Evolutionary conservation across 2,329 filamentous ascomycete species (phyloP).

Genomic region (Pseudocercospora fijiensis): DNA sequence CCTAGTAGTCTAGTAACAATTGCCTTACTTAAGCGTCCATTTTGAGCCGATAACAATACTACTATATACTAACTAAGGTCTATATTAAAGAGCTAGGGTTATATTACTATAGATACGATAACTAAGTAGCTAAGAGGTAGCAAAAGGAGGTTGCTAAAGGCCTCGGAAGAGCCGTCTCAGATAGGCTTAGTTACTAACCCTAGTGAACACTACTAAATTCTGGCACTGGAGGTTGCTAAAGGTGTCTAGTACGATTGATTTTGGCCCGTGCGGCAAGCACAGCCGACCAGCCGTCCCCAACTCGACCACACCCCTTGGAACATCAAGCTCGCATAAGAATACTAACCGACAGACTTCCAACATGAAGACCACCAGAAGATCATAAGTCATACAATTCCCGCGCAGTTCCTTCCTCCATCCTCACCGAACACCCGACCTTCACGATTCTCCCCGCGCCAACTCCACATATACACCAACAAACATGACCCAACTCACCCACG

Average conservation of each 20-base stretch:
- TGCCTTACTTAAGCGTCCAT: no score
- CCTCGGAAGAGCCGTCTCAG: no score
- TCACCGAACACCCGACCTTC: background rate
- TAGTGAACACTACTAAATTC: no score
- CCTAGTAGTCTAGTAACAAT: no score
- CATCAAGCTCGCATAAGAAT: background rate
- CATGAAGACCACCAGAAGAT: background rate
- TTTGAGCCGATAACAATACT: no score
- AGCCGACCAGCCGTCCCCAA: background rate
- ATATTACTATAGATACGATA: no score
- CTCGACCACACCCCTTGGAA: background rate
- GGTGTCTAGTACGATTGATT: background rate
- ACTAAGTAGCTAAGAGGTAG: no score
- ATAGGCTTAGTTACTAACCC: no score
- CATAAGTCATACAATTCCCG: background rate
- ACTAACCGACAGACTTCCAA: background rate
- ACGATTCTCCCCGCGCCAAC: background rate
- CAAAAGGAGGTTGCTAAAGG: no score
- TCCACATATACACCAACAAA: constrained; percentile 1
- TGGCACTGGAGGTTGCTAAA: no score
- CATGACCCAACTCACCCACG: constrained; percentile 20
- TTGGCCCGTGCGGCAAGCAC: background rate
- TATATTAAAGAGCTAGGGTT: no score
- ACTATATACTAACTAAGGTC: no score
- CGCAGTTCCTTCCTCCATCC: background rate